Conservation (phyloP, 495 filamentous ascomycete genomes). For the Podospora pseudopauciseta region DNA sequence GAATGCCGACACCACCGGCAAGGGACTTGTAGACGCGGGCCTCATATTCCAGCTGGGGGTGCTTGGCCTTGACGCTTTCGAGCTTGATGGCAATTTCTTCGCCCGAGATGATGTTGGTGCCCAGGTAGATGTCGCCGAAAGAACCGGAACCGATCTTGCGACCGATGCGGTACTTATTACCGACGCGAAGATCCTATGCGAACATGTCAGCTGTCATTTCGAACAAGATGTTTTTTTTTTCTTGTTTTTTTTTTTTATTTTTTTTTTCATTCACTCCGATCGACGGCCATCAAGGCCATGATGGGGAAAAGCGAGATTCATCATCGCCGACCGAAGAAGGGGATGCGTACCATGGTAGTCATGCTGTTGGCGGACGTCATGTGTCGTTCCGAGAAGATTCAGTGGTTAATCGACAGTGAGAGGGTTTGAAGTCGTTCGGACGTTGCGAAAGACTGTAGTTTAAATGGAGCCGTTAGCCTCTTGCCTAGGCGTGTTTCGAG, state of each 20-base stretch:
- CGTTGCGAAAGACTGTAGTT: constrained; percentile 1
- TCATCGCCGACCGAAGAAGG: neutral
- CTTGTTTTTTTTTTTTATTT: too few relatives aligned
- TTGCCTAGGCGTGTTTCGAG: neutral
- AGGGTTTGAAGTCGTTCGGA: neutral
- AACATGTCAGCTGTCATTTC: neutral
- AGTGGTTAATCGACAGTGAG: neutral
- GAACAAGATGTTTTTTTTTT: neutral
- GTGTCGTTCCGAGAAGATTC: neutral
- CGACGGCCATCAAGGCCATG: neutral
- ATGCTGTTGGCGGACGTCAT: constrained; percentile 30
- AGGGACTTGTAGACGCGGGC: constrained; percentile 99
- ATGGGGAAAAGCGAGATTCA: neutral
- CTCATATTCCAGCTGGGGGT: constrained; percentile 99
- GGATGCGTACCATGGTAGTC: constrained; percentile 49
- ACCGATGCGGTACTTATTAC: constrained; percentile 99
- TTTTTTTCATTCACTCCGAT: neutral
- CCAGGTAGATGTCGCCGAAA: constrained; percentile 99
- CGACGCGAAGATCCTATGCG: constrained; percentile 89
- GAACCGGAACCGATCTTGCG: constrained; percentile 98
- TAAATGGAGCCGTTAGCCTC: neutral
- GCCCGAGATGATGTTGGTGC: constrained; percentile 99
- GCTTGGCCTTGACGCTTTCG: constrained; percentile 99
- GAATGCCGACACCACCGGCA: constrained; percentile 96
- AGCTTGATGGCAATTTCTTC: constrained; percentile 99